These are phyloP conservation scores for Populus nigra DNA, from an alignment of 345 rosid species.

Conservation along the genomic window DNA sequence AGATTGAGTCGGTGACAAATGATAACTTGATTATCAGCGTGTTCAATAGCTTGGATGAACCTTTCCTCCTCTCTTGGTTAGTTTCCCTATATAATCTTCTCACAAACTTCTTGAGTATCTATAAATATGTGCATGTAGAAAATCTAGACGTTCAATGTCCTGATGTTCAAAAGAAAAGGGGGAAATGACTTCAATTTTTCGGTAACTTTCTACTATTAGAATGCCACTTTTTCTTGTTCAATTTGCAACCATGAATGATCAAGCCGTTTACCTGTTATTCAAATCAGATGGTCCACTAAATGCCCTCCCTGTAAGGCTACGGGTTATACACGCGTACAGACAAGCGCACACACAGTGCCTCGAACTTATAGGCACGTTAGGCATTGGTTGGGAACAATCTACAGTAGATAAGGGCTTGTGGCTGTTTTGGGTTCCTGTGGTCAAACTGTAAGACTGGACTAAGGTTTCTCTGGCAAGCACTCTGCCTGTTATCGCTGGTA, in stretches of 20 bases:
- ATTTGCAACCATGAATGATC: not conserved
- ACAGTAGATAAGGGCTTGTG: not conserved
- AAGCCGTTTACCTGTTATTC: not conserved
- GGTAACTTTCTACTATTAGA: not conserved
- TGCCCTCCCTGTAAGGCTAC: not conserved
- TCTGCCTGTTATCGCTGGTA: not conserved
- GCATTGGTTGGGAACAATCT: not conserved
- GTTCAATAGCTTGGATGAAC: slow-evolving; percentile 82
- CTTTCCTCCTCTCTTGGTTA: slow-evolving; percentile 87
- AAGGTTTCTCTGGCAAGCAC: not conserved
- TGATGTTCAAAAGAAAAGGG: not conserved
- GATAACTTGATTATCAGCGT: slow-evolving; percentile 83
- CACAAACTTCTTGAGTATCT: not conserved
- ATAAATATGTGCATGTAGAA: not conserved
- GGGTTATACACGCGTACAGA: too few species aligned
- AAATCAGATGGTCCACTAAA: not conserved
- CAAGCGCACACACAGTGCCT: not conserved
- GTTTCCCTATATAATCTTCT: slow-evolving; percentile 7
- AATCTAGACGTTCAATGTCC: not conserved
- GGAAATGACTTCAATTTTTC: not conserved
- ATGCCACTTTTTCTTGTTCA: not conserved
- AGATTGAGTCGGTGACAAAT: slow-evolving; percentile 74
- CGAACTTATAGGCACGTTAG: not conserved
- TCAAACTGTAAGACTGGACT: not conserved
- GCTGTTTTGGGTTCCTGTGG: not conserved